A percentile compares a stretch with the other conserved stretches of the same genome.
Conservation (phyloP, 768 basidiomycete genomes). For the Suillus decipiens region DNA sequence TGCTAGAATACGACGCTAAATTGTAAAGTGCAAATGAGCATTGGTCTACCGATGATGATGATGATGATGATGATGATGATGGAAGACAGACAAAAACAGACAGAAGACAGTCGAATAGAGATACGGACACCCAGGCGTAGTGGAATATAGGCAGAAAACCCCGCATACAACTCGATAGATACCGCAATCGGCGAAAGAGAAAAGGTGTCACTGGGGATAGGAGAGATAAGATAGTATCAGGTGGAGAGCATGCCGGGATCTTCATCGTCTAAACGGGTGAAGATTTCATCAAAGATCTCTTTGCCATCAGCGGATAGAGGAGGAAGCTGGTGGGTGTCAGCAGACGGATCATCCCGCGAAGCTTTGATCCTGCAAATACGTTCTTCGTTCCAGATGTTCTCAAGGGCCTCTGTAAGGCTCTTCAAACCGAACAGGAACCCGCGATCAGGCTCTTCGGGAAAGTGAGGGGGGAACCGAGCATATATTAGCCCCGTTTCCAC, state of each 20-base stretch:
- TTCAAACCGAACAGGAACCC: constrained; percentile 93
- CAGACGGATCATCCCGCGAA: constrained; percentile 56
- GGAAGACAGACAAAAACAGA: not conserved
- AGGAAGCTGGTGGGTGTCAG: constrained; percentile 53
- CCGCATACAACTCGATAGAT: constrained; percentile 10
- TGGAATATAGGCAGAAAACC: not conserved
- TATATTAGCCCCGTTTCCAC: constrained; percentile 80
- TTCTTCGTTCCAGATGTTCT: constrained; percentile 88
- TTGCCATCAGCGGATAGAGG: constrained; percentile 71
- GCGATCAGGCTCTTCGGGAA: constrained; percentile 85
- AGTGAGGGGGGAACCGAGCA: constrained; percentile 94
- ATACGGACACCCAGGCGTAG: not conserved
- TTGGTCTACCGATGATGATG: constrained; percentile 14
- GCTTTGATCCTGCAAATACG: constrained; percentile 67
- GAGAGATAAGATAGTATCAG: constrained; percentile 30
- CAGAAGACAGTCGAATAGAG: not conserved
- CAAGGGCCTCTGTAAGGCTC: constrained; percentile 74
- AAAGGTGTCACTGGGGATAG: constrained; percentile 1
- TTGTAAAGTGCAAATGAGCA: constrained; percentile 12
- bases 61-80: constrained; percentile 11
- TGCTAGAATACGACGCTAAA: constrained; percentile 15
- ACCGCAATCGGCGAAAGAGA: constrained; percentile 3
- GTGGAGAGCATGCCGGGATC: constrained; percentile 80
- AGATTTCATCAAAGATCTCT: constrained; percentile 79
- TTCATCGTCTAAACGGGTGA: constrained; percentile 51